Evolutionary conservation across 78 protist species (phyloP), one percentile per base, ranked within the genome.

Genomic region (Dictyostelium intermedium): DNA sequence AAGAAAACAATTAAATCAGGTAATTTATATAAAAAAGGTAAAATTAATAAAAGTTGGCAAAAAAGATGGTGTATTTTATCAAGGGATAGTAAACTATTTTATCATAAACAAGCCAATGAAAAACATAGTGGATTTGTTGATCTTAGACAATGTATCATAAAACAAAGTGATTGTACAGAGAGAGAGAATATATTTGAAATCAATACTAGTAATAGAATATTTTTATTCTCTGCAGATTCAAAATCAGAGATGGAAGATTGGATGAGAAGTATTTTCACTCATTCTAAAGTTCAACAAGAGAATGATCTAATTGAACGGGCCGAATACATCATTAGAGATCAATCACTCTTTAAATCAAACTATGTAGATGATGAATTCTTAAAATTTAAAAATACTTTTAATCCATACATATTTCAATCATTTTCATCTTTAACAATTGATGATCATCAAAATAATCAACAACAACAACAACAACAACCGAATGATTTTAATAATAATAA

Each of bases 31-130:
- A 89, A 89, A n/a, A 89, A 89, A 35, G 93, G 93, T 34, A 70
- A 66, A 18, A 63, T 89, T 20, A 80, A 80, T 70, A 89, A 80
- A 73, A 89, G 83, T 66, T 89, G 93, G 93, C 93, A 89, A 34
- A 89, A 80, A 80, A 56, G 86, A 80, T 89, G 93, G 93, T 89
- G 83, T 39, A 53, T 83, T 13, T 80, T 89, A 16, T 20, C 53
- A 11, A 30, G 14, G 16, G 93, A 89, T 41, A 80, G 93, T 47
- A 78, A 80, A 69, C 10, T 89, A 39, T 43, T 60, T 3, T 89
- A 89, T 80, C 93, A 80, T 61, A 89, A 80, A 23, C 56, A 35
- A 30, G 82, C 85, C 34, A 72, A 43, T 89, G 87, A 89, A 37
- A 89, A 78, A 45, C 39, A 78, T 32, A 39, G 30, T 47, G 84